Evolutionary conservation across 768 basidiomycete genomes (phyloP).

Genomic region (Mycena floridula): DNA sequence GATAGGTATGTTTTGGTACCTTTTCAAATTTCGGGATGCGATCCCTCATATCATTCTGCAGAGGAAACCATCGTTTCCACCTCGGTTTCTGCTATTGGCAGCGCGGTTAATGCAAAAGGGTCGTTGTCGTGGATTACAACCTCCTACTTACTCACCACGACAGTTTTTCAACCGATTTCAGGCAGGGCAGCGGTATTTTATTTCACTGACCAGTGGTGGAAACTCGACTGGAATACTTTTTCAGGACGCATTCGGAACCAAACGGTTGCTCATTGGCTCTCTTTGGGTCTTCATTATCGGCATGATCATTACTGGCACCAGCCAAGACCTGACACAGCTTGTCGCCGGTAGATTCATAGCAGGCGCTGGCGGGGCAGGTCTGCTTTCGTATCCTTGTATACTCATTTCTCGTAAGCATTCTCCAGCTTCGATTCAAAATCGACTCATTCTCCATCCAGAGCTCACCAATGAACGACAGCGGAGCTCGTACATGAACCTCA

Average conservation of each 20-base stretch:
- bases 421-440: neutral
- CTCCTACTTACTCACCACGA: slow-evolving; percentile 19
- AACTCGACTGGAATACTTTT: neutral
- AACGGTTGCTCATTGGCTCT: slow-evolving; percentile 16
- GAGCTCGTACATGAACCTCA: slow-evolving; percentile 20
- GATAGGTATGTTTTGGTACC: neutral
- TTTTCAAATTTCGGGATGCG: too few species aligned
- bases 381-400: slow-evolving; percentile 16
- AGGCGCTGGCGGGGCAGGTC: slow-evolving; percentile 19
- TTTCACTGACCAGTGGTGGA: neutral
- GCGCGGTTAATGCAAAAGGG: slow-evolving; percentile 16
- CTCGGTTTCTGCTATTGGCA: slow-evolving; percentile 16
- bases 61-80: slow-evolving; percentile 22
- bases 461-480: slow-evolving; percentile 20
- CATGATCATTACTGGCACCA: slow-evolving; percentile 19
- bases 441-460: slow-evolving; percentile 7
- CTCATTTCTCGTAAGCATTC: slow-evolving; percentile 16
- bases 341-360: slow-evolving; percentile 19
- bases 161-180: slow-evolving; percentile 17
- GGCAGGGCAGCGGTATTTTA: slow-evolving; percentile 19
- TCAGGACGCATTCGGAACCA: slow-evolving; percentile 19
- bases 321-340: slow-evolving; percentile 16
- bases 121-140: slow-evolving; percentile 20
- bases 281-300: slow-evolving; percentile 20
- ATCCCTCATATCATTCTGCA: slow-evolving; percentile 3